A percentile compares a stretch with the other conserved stretches of the same genome.
Conservation (phyloP, 208 protist species). For the Wallacemonas sp. region DNA sequence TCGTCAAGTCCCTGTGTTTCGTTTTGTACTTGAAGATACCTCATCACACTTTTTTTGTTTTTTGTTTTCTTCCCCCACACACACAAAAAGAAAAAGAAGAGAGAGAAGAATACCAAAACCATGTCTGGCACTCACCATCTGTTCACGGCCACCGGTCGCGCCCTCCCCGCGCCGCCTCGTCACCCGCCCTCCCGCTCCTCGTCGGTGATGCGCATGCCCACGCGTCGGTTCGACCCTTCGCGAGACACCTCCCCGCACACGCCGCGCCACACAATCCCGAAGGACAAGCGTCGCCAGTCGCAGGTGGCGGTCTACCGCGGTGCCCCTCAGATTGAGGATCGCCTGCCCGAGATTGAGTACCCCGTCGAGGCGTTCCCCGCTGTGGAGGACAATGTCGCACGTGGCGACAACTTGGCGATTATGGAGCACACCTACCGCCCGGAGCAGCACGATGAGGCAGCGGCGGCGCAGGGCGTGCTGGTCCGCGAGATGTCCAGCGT, state of each 20-base stretch:
- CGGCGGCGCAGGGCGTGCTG: no score
- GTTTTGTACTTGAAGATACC: no score
- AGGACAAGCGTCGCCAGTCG: constrained; percentile 15
- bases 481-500: constrained; percentile 16
- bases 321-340: constrained; percentile 4
- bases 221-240: constrained; percentile 41
- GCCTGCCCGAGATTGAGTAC: constrained; percentile 9
- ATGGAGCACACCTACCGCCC: constrained; percentile 11
- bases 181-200: constrained; percentile 50
- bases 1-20: no score
- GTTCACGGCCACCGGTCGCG: constrained; percentile 46
- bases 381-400: constrained; percentile 6
- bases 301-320: constrained; percentile 28
- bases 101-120: constrained; percentile 15
- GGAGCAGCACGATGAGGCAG: no score
- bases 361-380: background rate
- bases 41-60: no score
- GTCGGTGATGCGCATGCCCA: constrained; percentile 55
- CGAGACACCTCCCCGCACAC: constrained; percentile 5
- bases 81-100: constrained; percentile 23
- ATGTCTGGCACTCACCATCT: constrained; percentile 54
- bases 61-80: background rate
- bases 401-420: constrained; percentile 12
- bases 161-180: constrained; percentile 61
- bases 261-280: constrained; percentile 14